Evolutionary conservation across 306 rosid species (phyloP), one percentile per base, ranked within the genome.

Genomic region (Trichosanthes cucumerina): DNA sequence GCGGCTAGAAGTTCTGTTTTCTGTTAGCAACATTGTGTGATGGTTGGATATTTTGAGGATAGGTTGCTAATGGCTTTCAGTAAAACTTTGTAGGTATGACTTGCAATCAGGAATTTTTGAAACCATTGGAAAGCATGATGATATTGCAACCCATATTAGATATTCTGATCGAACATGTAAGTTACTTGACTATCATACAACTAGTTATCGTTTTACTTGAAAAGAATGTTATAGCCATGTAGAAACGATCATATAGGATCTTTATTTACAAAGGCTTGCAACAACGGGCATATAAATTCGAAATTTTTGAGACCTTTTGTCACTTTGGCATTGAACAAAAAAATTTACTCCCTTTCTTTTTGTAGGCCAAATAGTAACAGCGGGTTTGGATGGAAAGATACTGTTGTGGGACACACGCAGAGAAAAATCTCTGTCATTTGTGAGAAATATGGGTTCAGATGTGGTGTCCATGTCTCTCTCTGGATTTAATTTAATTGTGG

Each of bases 371-470:
- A 79, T 92, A 82, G 84, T 95, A 50, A 83, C 92, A 76, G 86
- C 93, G 2, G 98, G 98, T 80, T 81, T 88, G 80, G 96, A 95
- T 89, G 85, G 86, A 79, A 89, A 89, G 81, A 62, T 92, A 82
- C 26, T 84, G 63, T 79, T 84, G 19, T 91, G 90, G 97, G 98
- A 95, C 76, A 75, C 79, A 5, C 96, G 92, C 33, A 75, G 2
- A 80, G 85, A 44, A 81, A 82, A 91, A 57, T 84, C 82, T 56
- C 73, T 74, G 79, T 76, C 58, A 26, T 84, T 81, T 63, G 81
- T 49, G 47, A 88, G 23, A 80, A 85, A 72, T 78, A 57, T 86
- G 13, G 89, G 79, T 81, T 83, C 84, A 54, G 97, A 88, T 80
- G 91, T 87, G 75, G 85, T 85, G 28, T 92, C 93, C 81, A 85